Evolutionary conservation across 2,329 filamentous ascomycete species (phyloP), one percentile per base, ranked within the genome.

Genomic region (Ophiostoma himal-ulmi): DNA sequence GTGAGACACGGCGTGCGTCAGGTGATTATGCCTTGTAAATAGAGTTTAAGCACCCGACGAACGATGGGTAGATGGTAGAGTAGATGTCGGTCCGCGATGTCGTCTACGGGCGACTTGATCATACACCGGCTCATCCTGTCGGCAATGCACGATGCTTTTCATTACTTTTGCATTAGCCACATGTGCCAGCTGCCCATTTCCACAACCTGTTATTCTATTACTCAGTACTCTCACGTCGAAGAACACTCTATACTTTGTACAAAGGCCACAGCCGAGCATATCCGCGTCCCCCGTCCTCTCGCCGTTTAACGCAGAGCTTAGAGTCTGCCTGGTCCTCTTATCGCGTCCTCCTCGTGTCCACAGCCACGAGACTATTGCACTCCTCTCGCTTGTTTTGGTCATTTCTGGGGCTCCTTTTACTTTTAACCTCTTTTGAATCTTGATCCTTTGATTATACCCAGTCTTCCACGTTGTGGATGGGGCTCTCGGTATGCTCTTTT

Each of bases 381-480:
- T 48, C 44, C 14, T 26, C 52, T 57, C 52, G 10, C 52, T 57
- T 57, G n/a, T 57, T 26, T 57, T 26, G 52, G 52, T 26, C 52
- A 26, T 57, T 57, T 57, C 52, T 57, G 52, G 52, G 52, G 52
- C 52, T 44, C 7, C 10, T 57, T 26, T 30, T 22, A 54, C 30
- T 22, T 57, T 14, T 26, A 22, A 4, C 14, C 14, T 54, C 5
- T 17, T 54, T 54, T 10, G 5, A 14, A 44, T 14, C 13, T 44
- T 44, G 4, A 48, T 48, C 5, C 17, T 26, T 57, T 22, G 52
- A 20, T 48, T 30, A 57, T 57, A 30, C 52, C 52, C 52, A 57
- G 52, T 57, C n/a, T 57, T 57, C 52, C 52, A 57, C 52, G 52
- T 57, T 57, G 5, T 57, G 52, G 48, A 57, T 14, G 52, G 52